Evolutionary conservation across 1,139 yeast species (phyloP).

Genomic region (Taphrina wiesneri): DNA sequence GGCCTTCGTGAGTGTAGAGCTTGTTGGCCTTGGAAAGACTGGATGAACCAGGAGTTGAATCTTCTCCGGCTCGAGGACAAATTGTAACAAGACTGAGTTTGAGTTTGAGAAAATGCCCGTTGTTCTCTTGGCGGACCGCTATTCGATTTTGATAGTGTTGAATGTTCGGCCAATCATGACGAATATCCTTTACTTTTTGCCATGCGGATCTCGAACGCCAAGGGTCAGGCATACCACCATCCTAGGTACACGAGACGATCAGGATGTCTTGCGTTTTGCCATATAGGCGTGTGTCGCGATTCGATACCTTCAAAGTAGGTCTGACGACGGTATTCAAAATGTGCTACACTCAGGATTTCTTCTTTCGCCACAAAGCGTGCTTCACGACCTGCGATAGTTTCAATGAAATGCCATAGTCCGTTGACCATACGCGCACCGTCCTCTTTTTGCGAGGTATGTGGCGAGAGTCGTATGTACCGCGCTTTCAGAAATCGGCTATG

Average conservation of each 20-base stretch:
- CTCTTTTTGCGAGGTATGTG: not conserved
- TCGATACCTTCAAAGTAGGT: not conserved
- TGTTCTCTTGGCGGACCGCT: not conserved
- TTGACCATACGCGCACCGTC: not conserved
- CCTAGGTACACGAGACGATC: not conserved
- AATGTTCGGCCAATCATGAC: not conserved
- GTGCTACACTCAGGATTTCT: not conserved
- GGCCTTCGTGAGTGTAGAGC: not conserved
- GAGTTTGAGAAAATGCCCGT: not conserved
- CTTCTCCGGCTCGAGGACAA: not conserved
- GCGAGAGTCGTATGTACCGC: not conserved
- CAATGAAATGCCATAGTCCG: not conserved
- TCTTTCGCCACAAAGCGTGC: not conserved
- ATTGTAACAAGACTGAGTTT: not conserved
- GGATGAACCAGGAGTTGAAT: not conserved
- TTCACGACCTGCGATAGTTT: not conserved
- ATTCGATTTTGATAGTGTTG: not conserved
- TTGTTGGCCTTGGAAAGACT: not conserved
- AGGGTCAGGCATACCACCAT: not conserved
- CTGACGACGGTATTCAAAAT: not conserved
- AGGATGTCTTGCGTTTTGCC: not conserved
- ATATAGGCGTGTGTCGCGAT: not conserved
- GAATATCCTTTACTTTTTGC: not conserved
- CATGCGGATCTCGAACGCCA: not conserved
- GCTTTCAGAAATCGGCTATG: conserved; percentile 11